Percentiles rank a stretch among this genome's conserved stretches.
Conservation (phyloP, 192 early-diverging fungal species). For the Funneliformis mosseae region DNA sequence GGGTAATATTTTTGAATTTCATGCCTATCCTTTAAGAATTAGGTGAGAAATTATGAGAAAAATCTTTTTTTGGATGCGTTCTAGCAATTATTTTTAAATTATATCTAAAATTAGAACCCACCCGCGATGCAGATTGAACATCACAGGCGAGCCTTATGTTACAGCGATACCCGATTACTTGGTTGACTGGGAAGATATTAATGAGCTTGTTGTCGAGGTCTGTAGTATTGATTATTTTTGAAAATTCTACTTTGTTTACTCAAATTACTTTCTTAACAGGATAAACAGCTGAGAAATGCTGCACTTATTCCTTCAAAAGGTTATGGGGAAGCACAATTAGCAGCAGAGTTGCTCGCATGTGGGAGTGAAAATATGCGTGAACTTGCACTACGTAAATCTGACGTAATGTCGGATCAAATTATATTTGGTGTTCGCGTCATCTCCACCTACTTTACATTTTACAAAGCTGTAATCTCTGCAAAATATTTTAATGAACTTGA, state of each 20-base stretch:
- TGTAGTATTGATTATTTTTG: conserved; percentile 26
- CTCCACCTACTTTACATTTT: conserved; percentile 10
- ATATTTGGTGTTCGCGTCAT: conserved; percentile 12
- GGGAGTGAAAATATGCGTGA: neutral
- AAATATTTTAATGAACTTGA: conserved; percentile 9
- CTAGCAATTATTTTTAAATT: neutral
- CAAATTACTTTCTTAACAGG: conserved; percentile 22
- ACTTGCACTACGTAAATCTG: neutral
- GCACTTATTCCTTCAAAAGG: neutral
- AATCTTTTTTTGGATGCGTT: neutral
- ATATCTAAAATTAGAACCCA: neutral
- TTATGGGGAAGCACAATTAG: conserved; percentile 17
- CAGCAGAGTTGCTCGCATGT: neutral
- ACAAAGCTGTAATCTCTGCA: neutral
- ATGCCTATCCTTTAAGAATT: too few relatives aligned
- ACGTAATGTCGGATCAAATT: neutral
- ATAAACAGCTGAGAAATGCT: conserved; percentile 10
- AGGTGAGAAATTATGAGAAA: neutral
- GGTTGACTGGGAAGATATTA: neutral
- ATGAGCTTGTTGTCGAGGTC: neutral
- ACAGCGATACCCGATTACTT: neutral
- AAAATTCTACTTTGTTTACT: conserved; percentile 1
- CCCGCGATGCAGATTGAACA: neutral
- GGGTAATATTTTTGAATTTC: too few relatives aligned
- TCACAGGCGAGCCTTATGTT: neutral